These are phyloP conservation scores for Phytophthora sansomeana DNA, from an alignment of 352 stramenopile species.

Conservation along the genomic window DNA sequence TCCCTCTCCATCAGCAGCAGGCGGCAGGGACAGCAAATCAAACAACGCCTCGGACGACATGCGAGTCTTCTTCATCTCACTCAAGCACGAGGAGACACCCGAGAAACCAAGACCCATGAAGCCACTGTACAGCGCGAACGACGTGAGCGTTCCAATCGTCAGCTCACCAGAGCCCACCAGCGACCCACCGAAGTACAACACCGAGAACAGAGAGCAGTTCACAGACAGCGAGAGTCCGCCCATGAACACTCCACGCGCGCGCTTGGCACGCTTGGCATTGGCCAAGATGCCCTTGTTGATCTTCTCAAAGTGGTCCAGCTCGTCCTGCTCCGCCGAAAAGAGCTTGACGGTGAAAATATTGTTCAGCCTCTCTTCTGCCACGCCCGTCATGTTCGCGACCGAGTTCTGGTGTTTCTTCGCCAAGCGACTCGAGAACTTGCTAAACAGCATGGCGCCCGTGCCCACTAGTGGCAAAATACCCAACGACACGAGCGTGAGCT, in stretches of 20 bases:
- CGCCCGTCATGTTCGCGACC: constrained; percentile 74
- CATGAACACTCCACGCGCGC: constrained; percentile 91
- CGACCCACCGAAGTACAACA: constrained; percentile 92
- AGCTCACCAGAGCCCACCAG: constrained; percentile 86
- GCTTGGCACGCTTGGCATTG: constrained; percentile 76
- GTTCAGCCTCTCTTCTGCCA: constrained; percentile 89
- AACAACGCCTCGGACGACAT: constrained; percentile 82
- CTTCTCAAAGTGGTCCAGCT: constrained; percentile 70
- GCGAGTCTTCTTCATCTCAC: constrained; percentile 79
- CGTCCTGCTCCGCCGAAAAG: constrained; percentile 82
- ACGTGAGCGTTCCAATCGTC: constrained; percentile 91
- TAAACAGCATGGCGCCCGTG: constrained; percentile 84
- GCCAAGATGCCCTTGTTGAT: constrained; percentile 73
- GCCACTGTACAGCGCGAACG: constrained; percentile 92
- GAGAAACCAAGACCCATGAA: constrained; percentile 93
- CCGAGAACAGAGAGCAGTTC: constrained; percentile 91
- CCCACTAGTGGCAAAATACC: constrained; percentile 83
- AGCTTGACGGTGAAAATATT: constrained; percentile 93
- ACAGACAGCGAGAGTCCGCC: constrained; percentile 87
- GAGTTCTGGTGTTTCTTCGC: constrained; percentile 84
- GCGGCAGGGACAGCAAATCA: constrained; percentile 62
- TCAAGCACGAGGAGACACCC: constrained; percentile 82
- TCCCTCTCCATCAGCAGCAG: constrained; percentile 45
- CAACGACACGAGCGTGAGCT: constrained; percentile 90
- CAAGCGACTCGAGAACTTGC: constrained; percentile 82